phyloP scores from a whole-genome alignment of 176 grass and related monocot genomes.

The Oryza australiensis region DNA sequence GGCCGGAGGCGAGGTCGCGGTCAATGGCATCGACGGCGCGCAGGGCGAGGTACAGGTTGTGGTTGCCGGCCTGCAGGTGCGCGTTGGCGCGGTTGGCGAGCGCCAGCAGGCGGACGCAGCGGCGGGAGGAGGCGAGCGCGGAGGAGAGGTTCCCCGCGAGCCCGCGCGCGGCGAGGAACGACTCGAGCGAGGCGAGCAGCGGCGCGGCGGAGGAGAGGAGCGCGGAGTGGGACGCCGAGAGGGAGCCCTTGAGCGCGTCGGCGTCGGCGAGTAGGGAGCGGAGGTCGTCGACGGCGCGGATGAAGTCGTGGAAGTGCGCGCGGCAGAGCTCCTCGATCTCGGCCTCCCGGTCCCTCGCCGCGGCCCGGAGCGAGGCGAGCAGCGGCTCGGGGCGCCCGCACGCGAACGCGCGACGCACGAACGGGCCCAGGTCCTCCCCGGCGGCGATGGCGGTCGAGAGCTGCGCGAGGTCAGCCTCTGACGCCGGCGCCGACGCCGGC shows the following conservation, averaged over 20 bases:
- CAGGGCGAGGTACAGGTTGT: slow-evolving; percentile 79
- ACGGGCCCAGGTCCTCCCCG: slow-evolving; percentile 80
- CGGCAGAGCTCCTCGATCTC: slow-evolving; percentile 92
- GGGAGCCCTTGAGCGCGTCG: slow-evolving; percentile 78
- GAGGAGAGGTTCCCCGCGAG: slow-evolving; percentile 70
- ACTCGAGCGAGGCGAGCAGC: slow-evolving; percentile 76
- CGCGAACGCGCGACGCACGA: slow-evolving; percentile 69
- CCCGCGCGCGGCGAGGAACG: slow-evolving; percentile 73
- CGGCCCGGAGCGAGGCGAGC: slow-evolving; percentile 54
- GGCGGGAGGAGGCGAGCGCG: slow-evolving; percentile 59
- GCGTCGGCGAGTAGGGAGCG: slow-evolving; percentile 94
- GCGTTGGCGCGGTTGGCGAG: slow-evolving; percentile 80
- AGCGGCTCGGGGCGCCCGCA: slow-evolving; percentile 67
- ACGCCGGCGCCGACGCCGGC: slow-evolving; percentile 20
- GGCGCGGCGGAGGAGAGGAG: slow-evolving; percentile 77
- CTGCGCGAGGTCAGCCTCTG: slow-evolving; percentile 55
- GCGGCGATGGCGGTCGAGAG: slow-evolving; percentile 72
- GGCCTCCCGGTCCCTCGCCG: slow-evolving; percentile 55
- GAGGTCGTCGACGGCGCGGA: slow-evolving; percentile 90
- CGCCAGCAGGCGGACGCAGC: slow-evolving; percentile 71
- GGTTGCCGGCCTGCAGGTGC: slow-evolving; percentile 60
- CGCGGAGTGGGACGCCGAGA: slow-evolving; percentile 65
- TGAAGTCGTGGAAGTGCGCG: slow-evolving; percentile 95
- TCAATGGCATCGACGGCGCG: slow-evolving; percentile 86
- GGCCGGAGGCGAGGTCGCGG: slow-evolving; percentile 54